Base-by-base conservation (phyloP, 2,329 filamentous ascomycete genomes). In the Lizonia empirigonia region DNA sequence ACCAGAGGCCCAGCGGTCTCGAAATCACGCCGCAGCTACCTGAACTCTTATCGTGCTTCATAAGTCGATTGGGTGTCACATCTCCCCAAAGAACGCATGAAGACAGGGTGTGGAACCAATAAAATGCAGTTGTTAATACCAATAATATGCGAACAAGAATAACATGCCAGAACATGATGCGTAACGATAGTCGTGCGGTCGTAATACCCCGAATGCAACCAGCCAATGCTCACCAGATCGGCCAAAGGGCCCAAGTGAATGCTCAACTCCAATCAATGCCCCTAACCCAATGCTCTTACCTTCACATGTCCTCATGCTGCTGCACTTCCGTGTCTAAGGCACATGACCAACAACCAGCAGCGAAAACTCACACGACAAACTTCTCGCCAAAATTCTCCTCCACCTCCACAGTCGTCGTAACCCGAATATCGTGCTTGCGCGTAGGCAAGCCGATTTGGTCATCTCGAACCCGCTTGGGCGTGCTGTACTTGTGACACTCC, bases 401-500 rank as follows among this genome's bases (percentile, higher is more conserved):
- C 5, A 52, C 49, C 27, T 52, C 49, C 1, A 52, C 49, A 1
- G 49, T 52, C 7, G 49, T 52, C 7, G 49, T 52, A 22, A 52
- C 49, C 12, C 44, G 24, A n/a, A 52, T 52, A n/a, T 47, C 49
- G 19, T 51, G 41, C 20, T 46, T 51, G 24, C 37, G 41, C 10
- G 33, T 9, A 1, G 4, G 13, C 15, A 9, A 27, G 15, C 33
- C 44, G 16, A 33, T 27, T 18, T 52, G 42, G 13, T 47, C 42
- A 23, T 47, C 44, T 5, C 6, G 1, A 3, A 16, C 20, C 8
- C 49, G 19, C 22, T 47, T 42, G 5, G 49, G 44, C 5, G 42
- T n/a, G 10, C 22, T 33, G 5, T 54, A 40, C 45, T 59, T 53
- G n/a, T 42, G 27, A 15, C 30, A 47, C 15, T 60, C 63, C 30